Conservation (phyloP, 495 filamentous ascomycete species). For the Mytilinidion resinicola region DNA sequence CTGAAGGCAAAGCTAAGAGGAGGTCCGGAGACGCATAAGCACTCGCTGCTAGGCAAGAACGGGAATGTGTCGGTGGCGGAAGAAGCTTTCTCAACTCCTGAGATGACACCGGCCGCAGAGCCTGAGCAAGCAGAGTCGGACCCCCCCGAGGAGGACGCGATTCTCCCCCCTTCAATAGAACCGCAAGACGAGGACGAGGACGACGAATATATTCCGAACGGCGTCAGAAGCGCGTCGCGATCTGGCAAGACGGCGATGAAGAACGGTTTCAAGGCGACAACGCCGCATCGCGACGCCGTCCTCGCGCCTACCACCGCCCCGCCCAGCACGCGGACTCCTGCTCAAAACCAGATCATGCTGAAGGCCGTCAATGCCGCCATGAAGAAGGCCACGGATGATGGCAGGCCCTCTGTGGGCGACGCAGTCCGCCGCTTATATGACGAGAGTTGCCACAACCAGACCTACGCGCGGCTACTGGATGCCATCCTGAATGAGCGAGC, state of each 20-base stretch:
- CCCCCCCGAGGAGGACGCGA: constrained; percentile 18
- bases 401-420: constrained; percentile 22
- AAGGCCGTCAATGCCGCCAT: constrained; percentile 28
- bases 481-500: constrained; percentile 27
- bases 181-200: constrained; percentile 33
- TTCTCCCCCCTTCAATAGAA: constrained; percentile 2
- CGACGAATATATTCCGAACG: constrained; percentile 34
- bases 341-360: neutral
- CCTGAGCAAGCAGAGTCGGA: constrained; percentile 19
- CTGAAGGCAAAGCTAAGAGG: constrained; percentile 40
- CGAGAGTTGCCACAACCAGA: constrained; percentile 14
- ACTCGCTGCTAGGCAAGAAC: constrained; percentile 4
- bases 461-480: constrained; percentile 22
- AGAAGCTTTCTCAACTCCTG: constrained; percentile 26
- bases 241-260: constrained; percentile 11
- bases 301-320: neutral
- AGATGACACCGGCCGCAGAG: constrained; percentile 27
- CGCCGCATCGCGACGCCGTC: constrained; percentile 1
- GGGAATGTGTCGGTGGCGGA: constrained; percentile 11
- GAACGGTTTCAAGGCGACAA: constrained; percentile 13
- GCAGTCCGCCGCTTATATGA: constrained; percentile 28
- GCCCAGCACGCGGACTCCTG: neutral
- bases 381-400: constrained; percentile 15
- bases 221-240: constrained; percentile 9
- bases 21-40: constrained; percentile 14